Conservation (phyloP, 2,329 filamentous ascomycete species). For the Metarhizium rileyi region DNA sequence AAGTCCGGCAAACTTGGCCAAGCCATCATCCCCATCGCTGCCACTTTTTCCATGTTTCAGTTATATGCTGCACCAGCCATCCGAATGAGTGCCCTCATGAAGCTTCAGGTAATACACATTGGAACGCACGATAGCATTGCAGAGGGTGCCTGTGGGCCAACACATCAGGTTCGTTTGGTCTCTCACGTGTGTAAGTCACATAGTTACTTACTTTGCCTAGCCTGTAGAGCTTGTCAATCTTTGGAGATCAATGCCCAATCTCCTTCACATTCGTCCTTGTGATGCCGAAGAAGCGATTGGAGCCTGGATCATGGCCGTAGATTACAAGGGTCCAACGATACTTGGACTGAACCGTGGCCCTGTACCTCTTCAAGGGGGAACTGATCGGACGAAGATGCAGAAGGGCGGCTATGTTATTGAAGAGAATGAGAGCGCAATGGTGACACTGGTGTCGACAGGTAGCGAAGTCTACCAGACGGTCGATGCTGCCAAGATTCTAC, state of each 20-base stretch:
- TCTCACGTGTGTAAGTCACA: too few species aligned
- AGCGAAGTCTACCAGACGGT: neutral
- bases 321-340: too few species aligned
- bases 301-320: conserved; percentile 25
- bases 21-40: conserved; percentile 38
- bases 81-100: neutral
- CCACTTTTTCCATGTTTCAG: neutral
- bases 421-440: neutral
- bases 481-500: neutral
- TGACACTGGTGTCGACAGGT: neutral
- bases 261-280: conserved; percentile 42
- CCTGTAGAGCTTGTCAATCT: conserved; percentile 21
- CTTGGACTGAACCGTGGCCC: too few species aligned
- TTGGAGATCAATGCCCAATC: conserved; percentile 45
- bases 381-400: neutral
- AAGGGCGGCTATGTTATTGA: neutral
- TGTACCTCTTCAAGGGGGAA: too few species aligned
- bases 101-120: neutral
- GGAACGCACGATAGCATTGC: neutral
- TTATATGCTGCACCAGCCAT: neutral
- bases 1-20: too few species aligned
- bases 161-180: too few species aligned
- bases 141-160: neutral
- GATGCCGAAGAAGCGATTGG: conserved; percentile 42
- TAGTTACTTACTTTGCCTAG: too few species aligned